phyloP scores from a whole-genome alignment of 2,329 filamentous ascomycete genomes.

The Sporothrix pallida region DNA sequence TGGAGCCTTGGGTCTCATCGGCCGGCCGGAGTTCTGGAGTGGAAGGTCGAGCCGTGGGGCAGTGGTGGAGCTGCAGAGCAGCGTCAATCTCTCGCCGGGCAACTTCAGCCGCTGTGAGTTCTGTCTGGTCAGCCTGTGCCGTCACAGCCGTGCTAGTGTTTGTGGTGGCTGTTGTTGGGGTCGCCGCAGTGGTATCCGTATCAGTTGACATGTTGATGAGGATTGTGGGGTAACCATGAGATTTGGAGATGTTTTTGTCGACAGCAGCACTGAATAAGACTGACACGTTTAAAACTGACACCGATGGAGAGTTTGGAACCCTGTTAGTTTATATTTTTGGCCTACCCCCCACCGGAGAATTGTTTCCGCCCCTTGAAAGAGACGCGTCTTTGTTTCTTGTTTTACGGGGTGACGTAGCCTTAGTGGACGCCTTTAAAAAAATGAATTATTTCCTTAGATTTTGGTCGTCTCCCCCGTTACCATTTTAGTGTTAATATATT shows the following conservation, averaged over 20 bases:
- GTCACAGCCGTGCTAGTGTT: too few species aligned
- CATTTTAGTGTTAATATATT: not conserved
- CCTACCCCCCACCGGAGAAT: not conserved
- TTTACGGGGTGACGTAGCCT: conserved; percentile 7
- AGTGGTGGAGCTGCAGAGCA: not conserved
- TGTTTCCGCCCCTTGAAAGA: not conserved
- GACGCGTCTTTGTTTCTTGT: not conserved
- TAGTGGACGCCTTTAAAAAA: not conserved
- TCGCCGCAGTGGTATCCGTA: not conserved
- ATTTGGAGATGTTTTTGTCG: not conserved
- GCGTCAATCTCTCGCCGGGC: conserved; percentile 5
- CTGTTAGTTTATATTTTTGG: not conserved
- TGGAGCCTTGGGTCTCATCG: not conserved
- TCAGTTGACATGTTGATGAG: not conserved
- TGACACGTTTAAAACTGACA: conserved; percentile 10
- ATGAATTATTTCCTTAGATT: conserved; percentile 6
- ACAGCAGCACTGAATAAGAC: not conserved
- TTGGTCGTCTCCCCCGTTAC: not conserved
- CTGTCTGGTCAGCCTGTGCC: not conserved
- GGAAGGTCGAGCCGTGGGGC: not conserved
- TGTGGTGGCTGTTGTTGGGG: not conserved
- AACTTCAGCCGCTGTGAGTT: not conserved
- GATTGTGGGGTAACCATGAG: not conserved
- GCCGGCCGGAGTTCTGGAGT: not conserved
- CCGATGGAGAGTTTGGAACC: not conserved